Percentiles rank a stretch among this genome's conserved stretches.
Conservation (phyloP, 805 yeast genomes). For the Yamadazyma ubonensis region DNA sequence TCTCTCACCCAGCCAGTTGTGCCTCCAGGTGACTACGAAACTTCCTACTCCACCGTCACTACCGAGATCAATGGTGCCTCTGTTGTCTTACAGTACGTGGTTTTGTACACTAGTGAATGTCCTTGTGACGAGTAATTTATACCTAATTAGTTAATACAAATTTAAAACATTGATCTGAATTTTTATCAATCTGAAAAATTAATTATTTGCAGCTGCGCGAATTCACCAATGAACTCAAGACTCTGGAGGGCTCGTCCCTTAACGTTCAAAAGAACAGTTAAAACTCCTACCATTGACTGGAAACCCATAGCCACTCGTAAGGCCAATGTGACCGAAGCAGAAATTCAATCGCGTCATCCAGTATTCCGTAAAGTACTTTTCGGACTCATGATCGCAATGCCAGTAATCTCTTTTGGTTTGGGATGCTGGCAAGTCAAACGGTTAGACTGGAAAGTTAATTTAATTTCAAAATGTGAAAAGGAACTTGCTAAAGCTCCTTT, state of each 20-base stretch:
- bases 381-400: conserved; percentile 67
- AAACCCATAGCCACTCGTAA: conserved; percentile 61
- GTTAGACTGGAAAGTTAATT: conserved; percentile 80
- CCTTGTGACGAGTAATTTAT: conserved; percentile 3
- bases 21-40: conserved; percentile 24
- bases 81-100: conserved; percentile 24
- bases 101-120: conserved; percentile 24
- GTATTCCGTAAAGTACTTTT: conserved; percentile 39
- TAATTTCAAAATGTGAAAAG: conserved; percentile 82
- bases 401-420: conserved; percentile 76
- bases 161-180: no score
- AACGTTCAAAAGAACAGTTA: conserved; percentile 28
- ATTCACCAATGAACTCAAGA: conserved; percentile 1
- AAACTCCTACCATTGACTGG: conserved; percentile 82
- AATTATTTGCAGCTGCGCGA: conserved; percentile 4
- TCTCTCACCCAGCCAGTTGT: conserved; percentile 13
- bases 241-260: conserved; percentile 2
- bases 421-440: conserved; percentile 94
- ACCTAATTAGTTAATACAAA: no score
- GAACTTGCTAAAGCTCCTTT: conserved; percentile 70
- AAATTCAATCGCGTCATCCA: conserved; percentile 37
- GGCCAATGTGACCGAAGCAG: conserved; percentile 37
- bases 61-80: conserved; percentile 23
- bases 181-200: background rate
- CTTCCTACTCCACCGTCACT: conserved; percentile 20